phyloP scores from a whole-genome alignment of 768 basidiomycete species.

The Suillus bovinus region DNA sequence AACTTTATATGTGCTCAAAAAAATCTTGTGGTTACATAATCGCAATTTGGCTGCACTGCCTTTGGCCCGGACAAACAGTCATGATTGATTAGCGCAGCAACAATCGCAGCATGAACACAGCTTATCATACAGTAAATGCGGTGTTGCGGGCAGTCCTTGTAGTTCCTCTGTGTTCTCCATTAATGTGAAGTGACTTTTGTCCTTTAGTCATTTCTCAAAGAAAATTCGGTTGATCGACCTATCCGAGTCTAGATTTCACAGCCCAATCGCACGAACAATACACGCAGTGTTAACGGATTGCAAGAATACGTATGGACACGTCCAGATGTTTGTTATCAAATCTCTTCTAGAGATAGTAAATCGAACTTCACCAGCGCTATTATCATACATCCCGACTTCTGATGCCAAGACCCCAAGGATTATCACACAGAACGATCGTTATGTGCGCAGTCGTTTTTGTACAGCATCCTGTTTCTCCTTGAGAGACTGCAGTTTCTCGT shows the following conservation, averaged over 20 bases:
- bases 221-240: neutral
- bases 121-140: neutral
- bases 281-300: neutral
- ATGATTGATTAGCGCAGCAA: neutral
- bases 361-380: neutral
- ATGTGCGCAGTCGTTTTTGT: slow-evolving; percentile 61
- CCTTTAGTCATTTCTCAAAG: neutral
- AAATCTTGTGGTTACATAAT: slow-evolving; percentile 4
- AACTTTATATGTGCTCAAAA: neutral
- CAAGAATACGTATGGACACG: neutral
- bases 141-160: neutral
- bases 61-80: neutral
- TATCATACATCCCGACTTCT: neutral
- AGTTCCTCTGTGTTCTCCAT: neutral
- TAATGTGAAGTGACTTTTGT: neutral
- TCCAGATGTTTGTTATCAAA: neutral
- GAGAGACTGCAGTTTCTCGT: slow-evolving; percentile 78
- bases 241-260: neutral
- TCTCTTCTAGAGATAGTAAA: neutral
- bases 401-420: neutral
- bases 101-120: neutral
- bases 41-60: neutral
- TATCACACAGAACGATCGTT: neutral
- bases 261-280: neutral
- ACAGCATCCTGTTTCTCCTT: slow-evolving; percentile 65